These are phyloP conservation scores for Triticum timopheevii DNA, from an alignment of 176 grass and related monocot species.

Conservation along the genomic window DNA sequence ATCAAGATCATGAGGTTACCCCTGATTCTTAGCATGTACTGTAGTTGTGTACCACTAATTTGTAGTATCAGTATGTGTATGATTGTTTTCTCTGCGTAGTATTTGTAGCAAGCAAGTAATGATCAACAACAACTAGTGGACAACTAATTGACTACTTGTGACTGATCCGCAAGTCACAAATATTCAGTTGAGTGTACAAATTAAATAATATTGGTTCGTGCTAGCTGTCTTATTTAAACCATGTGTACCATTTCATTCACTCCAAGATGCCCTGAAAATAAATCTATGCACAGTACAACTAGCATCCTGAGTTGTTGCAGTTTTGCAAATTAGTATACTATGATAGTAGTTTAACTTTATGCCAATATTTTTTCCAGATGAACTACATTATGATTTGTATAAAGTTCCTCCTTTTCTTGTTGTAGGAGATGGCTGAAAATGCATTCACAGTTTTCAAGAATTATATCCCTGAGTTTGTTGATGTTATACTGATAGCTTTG, in stretches of 20 bases:
- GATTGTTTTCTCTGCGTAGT: not conserved
- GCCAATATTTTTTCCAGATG: not conserved
- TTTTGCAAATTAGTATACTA: not conserved
- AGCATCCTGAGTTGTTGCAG: not conserved
- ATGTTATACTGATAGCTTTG: slow-evolving; percentile 79
- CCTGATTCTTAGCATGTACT: not conserved
- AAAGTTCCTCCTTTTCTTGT: slow-evolving; percentile 15
- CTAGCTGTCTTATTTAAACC: not conserved
- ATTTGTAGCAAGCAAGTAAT: not conserved
- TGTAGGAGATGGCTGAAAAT: slow-evolving; percentile 96
- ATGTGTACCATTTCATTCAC: not conserved
- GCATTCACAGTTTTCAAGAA: slow-evolving; percentile 98
- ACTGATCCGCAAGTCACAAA: not conserved
- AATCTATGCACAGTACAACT: not conserved
- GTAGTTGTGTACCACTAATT: not conserved
- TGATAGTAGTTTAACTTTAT: slow-evolving; percentile 16
- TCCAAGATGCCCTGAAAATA: not conserved
- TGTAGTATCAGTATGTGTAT: not conserved
- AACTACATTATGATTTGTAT: not conserved
- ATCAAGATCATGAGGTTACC: not conserved
- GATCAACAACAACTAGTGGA: not conserved
- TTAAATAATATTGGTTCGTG: not conserved
- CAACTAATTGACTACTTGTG: not conserved
- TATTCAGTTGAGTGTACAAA: not conserved
- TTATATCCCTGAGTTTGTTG: slow-evolving; percentile 81